Percentiles rank a stretch among this genome's conserved stretches.
These are phyloP conservation scores for Trichoderma hamatum DNA, from an alignment of 2,329 filamentous ascomycete genomes.

Conservation along the genomic window DNA sequence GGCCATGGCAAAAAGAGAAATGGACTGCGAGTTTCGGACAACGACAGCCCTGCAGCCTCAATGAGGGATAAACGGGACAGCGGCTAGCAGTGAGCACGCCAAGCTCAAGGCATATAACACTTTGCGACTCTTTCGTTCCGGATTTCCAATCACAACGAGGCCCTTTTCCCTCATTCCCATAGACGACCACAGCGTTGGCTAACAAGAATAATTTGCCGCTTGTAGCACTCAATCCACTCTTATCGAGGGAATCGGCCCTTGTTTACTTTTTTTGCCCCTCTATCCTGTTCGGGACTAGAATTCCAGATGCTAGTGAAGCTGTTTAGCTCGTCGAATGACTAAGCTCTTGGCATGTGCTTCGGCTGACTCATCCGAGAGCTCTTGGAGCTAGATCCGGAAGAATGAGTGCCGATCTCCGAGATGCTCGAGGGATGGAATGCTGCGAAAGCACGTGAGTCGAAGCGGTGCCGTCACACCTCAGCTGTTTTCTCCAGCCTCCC, in stretches of 20 bases:
- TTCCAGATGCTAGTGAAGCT: not conserved
- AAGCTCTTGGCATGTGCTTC: not conserved
- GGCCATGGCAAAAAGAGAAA: not conserved
- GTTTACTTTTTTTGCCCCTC: conserved; percentile 4
- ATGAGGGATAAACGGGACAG: not conserved
- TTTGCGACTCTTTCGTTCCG: not conserved
- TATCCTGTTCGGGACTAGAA: conserved; percentile 21
- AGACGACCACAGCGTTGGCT: not conserved
- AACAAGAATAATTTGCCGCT: conserved; percentile 5
- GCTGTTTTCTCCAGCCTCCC: conserved; percentile 25
- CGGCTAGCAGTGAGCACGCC: not conserved
- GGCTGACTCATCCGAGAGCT: conserved; percentile 13
- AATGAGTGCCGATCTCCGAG: conserved; percentile 16
- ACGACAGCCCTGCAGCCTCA: not conserved
- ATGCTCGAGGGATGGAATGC: not conserved
- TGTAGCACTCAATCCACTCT: conserved; percentile 14
- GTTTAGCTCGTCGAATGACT: conserved; percentile 6
- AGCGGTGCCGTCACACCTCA: conserved; percentile 26
- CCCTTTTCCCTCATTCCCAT: not conserved
- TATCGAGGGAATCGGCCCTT: conserved; percentile 17
- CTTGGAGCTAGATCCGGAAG: not conserved
- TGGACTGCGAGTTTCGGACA: not conserved
- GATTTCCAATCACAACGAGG: not conserved
- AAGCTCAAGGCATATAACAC: not conserved
- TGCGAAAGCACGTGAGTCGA: conserved; percentile 20